Evolutionary conservation across 2,329 filamentous ascomycete species (phyloP), one percentile per base, ranked within the genome.

Genomic region (Pseudonectria buxi): DNA sequence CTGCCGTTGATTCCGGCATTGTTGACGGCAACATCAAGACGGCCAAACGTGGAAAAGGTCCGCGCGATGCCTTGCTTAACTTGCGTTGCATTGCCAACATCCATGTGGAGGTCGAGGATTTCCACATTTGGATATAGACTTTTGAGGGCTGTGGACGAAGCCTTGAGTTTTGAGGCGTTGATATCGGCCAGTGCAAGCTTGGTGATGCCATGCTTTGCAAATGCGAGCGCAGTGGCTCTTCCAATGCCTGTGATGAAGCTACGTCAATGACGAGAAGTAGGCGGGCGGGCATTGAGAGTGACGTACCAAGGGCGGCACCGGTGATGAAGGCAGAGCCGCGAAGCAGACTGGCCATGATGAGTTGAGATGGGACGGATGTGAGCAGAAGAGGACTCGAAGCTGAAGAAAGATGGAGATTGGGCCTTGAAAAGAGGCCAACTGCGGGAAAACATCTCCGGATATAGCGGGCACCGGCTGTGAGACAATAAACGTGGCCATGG

Each of bases 11-110:
- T 64, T 3, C 73, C 74, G 2, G 74, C 74, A 28, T 72, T 70
- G 47, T 78, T 76, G 32, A 77, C 62, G 0, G 70, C 72, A 25
- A 74, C 61, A 44, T 78, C 74, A 28, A 78, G 57, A 3, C 73
- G 59, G 7, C 71, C 71, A 49, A 76, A 77, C 31, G 57, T 50
- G 11, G 56, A 49, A 2, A 65, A 64, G 1, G 61, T 61, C 30
- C 61, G 49, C 2, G 56, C 53, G 7, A 78, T 53, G 14, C 60
- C 64, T 4, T 55, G 43, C n/a, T 65, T 59, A 6, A 76, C 63
- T 13, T 64, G 58, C 2, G 42, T 47, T 30, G 64, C 57, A 26
- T 65, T 54, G 11, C 61, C 55, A 5, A 77, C 70, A 46, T 78
- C 67, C 14, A 72, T 48, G 24, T 61, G 44, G 3, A 72, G 51